Evolutionary conservation across 352 stramenopile species (phyloP), one percentile per base, ranked within the genome.

Genomic region (Phytopythium cucurbitacearum): DNA sequence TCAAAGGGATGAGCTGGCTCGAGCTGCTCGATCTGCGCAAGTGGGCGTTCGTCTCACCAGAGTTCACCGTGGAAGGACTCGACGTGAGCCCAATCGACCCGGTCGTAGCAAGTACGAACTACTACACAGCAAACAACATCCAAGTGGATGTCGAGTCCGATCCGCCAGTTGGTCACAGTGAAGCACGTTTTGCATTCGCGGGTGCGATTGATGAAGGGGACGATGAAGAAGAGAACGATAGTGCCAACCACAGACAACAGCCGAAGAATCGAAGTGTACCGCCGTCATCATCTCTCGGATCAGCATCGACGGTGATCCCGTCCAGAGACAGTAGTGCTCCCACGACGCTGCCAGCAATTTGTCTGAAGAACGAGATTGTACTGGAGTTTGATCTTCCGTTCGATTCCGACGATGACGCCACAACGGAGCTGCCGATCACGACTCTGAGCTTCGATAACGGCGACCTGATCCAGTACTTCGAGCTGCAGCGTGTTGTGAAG

Each of bases 71-170:
- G 10, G 79, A 91, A 8, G 48, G 64, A 0, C 64, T 95, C 9
- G 82, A 95, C 39, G 67, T 71, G 1, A 59, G 81, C n/a, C 81
- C 81, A 6, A 76, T 91, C 8, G 81, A 94, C 38, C 71, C 73
- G 1, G 65, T 88, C 3, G 71, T 91, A 8, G 81, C 81, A 34
- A 90, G 80, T 43, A 83, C 75, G 36, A 87, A 88, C 53, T 94
- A 94, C 53, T 94, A 88, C 60, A 91, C 80, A 6, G 80, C 81
- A 2, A 89, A 92, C 57, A 90, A 92, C 47, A 90, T 91, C 56
- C 80, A 82, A 53, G 84, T 91, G 7, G 81, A 89, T 45, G 72
- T 89, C 42, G 79, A 90, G 33, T 63, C 56, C 0, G 71, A 83
- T 39, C 49, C 64, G 34, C 40, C 62, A 32, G 48, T 3, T 16